Evolutionary conservation across 2,329 filamentous ascomycete genomes (phyloP).

Genomic region (Acrodontium crateriforme): DNA sequence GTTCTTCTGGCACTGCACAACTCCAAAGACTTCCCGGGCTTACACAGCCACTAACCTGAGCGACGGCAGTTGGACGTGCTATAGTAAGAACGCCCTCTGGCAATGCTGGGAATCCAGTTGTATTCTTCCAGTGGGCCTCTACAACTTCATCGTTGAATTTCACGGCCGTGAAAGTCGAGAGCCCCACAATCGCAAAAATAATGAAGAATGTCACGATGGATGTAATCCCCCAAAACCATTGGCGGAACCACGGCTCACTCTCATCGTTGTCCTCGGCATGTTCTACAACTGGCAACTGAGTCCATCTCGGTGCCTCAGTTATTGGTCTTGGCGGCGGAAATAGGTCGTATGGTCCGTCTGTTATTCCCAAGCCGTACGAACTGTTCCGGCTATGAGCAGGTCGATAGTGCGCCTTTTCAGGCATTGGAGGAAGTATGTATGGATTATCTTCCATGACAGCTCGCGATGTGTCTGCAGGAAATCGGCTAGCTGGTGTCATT

Average conservation of each 20-base stretch:
- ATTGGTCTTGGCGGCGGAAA: background rate
- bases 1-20: conserved; percentile 62
- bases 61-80: conserved; percentile 53
- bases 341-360: no score
- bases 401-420: conserved; percentile 6
- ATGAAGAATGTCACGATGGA: conserved; percentile 21
- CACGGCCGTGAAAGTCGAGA: conserved; percentile 30
- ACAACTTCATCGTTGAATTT: conserved; percentile 27
- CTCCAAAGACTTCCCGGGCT: conserved; percentile 67
- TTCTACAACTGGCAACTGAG: background rate
- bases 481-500: conserved; percentile 6
- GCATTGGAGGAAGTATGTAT: background rate
- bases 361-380: conserved; percentile 14
- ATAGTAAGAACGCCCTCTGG: conserved; percentile 73
- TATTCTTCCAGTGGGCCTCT: conserved; percentile 58
- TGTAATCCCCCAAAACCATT: conserved; percentile 16
- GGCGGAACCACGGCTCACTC: conserved; percentile 14
- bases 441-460: conserved; percentile 3
- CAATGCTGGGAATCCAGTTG: conserved; percentile 76
- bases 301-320: conserved; percentile 1
- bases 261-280: no score
- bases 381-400: conserved; percentile 10
- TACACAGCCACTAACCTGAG: conserved; percentile 55
- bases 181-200: conserved; percentile 22
- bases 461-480: conserved; percentile 9